Evolutionary conservation across 345 rosid genomes (phyloP).

Genomic region (Eucalyptus regnans): DNA sequence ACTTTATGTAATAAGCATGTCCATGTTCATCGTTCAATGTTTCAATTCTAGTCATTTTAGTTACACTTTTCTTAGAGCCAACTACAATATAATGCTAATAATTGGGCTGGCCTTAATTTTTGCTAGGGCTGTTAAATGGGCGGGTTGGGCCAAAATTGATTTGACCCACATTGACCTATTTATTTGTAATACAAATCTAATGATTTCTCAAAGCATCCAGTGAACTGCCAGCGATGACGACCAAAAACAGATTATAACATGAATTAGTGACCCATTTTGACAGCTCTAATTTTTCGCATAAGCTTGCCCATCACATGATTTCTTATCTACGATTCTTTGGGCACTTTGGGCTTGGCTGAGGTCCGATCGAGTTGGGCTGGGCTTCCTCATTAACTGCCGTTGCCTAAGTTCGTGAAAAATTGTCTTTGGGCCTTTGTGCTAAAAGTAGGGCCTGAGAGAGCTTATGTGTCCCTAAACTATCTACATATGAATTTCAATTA

Average conservation of each 20-base stretch:
- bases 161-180: accelerated
- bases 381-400: not conserved
- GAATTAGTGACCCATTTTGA: not conserved
- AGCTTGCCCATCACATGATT: not conserved
- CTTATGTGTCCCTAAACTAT: not conserved
- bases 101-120: not conserved
- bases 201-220: no score
- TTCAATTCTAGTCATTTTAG: accelerated
- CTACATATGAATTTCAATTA: not conserved
- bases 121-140: not conserved
- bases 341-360: not conserved
- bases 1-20: not conserved
- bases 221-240: no score
- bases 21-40: not conserved
- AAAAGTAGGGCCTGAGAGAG: not conserved
- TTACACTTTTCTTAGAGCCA: not conserved
- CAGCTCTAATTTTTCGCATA: not conserved
- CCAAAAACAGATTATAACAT: no score
- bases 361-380: not conserved
- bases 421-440: not conserved
- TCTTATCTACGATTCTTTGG: not conserved
- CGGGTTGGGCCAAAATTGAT: accelerated
- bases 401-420: not conserved
- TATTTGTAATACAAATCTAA: no score
- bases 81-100: not conserved